Percentiles rank a stretch among this genome's conserved stretches.
These are phyloP conservation scores for Phytophthora constricta DNA, from an alignment of 352 stramenopile species.

Conservation along the genomic window DNA sequence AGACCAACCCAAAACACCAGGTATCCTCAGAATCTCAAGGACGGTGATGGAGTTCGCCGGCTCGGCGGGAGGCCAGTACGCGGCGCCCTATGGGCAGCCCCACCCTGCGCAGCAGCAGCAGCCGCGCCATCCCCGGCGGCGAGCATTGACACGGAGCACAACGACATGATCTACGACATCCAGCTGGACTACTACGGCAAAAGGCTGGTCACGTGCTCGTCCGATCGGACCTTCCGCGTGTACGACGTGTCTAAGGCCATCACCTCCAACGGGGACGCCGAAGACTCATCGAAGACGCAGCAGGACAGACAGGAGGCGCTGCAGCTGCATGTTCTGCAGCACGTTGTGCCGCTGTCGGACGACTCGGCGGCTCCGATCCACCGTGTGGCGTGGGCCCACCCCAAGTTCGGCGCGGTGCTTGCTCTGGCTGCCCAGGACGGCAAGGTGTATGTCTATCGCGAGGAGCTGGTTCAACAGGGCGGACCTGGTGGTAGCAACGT, in stretches of 20 bases:
- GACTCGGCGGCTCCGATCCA: constrained; percentile 77
- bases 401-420: constrained; percentile 84
- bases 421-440: constrained; percentile 82
- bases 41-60: constrained; percentile 29
- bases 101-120: constrained; percentile 21
- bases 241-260: constrained; percentile 80
- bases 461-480: constrained; percentile 70
- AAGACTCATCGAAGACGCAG: constrained; percentile 2
- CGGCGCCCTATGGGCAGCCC: constrained; percentile 15
- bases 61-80: constrained; percentile 14
- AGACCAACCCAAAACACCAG: background rate
- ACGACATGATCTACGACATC: constrained; percentile 91
- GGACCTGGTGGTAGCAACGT: constrained; percentile 32
- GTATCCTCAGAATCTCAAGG: constrained; percentile 10
- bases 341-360: constrained; percentile 65
- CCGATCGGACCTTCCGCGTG: constrained; percentile 83
- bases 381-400: constrained; percentile 85
- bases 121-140: constrained; percentile 47
- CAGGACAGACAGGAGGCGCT: constrained; percentile 9
- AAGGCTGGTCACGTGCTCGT: constrained; percentile 80
- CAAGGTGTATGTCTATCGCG: constrained; percentile 87
- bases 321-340: constrained; percentile 55
- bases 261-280: constrained; percentile 14
- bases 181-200: constrained; percentile 91
- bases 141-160: constrained; percentile 88